Conservation (phyloP, 805 yeast species). For the Cyberlindnera galapagoensis region DNA sequence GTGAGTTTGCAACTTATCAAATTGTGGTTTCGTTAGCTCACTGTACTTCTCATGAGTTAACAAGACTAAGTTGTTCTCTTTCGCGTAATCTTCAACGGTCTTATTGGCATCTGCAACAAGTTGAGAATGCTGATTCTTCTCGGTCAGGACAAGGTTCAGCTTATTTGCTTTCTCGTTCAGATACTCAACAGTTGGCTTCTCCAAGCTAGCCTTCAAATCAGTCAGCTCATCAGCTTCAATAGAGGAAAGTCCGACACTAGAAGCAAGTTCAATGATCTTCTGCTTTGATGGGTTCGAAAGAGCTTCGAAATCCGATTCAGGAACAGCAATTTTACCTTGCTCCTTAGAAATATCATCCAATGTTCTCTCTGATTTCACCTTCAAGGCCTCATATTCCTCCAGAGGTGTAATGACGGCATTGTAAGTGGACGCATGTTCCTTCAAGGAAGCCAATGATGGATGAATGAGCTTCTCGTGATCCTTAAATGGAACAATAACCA, state of each 20-base stretch:
- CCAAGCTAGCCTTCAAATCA: conserved; percentile 3
- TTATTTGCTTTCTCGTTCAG: conserved; percentile 10
- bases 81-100: conserved; percentile 19
- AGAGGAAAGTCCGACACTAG: conserved; percentile 9
- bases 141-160: conserved; percentile 10
- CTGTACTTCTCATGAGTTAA: conserved; percentile 9
- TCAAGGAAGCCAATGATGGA: conserved; percentile 10
- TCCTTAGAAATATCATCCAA: conserved; percentile 19
- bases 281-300: conserved; percentile 15
- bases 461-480: conserved; percentile 15
- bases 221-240: conserved; percentile 5
- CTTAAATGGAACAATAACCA: conserved; percentile 20
- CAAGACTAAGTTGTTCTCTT: conserved; percentile 20
- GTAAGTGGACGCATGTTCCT: conserved; percentile 6
- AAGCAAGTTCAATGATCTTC: conserved; percentile 3
- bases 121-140: conserved; percentile 8
- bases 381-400: conserved; percentile 7
- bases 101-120: conserved; percentile 16
- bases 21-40: conserved; percentile 10
- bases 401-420: conserved; percentile 6
- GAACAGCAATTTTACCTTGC: conserved; percentile 9
- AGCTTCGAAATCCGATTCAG: conserved; percentile 13
- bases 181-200: conserved; percentile 10
- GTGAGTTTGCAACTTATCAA: conserved; percentile 7
- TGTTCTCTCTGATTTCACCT: conserved; percentile 11